Conservation (phyloP, 176 grass and related monocot genomes). For the Triticum aestivum region IWGSC_CS_RefSeq_v2.1 NC_057814.1:434948117-434948616, state of each 20-base stretch:
- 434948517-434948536: not conserved
- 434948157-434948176: not conserved
- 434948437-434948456: not conserved
- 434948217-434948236: not conserved
- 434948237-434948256: not conserved
- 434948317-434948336: not conserved
- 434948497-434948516: not conserved
- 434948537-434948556: not conserved
- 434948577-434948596: not conserved
- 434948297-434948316: slow-evolving; percentile 1
- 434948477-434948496: not conserved
- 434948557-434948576: not conserved
- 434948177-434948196: not conserved
- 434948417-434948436: slow-evolving; percentile 3
- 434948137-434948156: not conserved
- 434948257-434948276: slow-evolving; percentile 6
- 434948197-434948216: not conserved
- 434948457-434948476: not conserved
- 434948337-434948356: not conserved
- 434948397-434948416: not conserved
- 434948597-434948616: not conserved
- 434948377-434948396: not conserved
- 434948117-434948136: not conserved
- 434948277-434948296: not conserved
- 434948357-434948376: not conserved